Conservation (phyloP, 139 green algal species). For the Nannochloris sp. region DNA sequence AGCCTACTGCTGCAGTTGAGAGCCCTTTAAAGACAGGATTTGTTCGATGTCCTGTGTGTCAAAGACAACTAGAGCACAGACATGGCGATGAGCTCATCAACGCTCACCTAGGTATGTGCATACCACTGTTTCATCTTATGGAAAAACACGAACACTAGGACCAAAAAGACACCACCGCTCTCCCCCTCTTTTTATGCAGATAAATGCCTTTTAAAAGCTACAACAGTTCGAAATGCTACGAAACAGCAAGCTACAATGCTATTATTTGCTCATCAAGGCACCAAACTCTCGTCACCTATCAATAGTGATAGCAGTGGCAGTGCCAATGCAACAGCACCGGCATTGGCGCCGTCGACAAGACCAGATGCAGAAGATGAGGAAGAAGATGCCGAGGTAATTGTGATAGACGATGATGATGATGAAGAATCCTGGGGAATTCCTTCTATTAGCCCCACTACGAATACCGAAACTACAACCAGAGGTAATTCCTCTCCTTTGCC, state of each 20-base stretch:
- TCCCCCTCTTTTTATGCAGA: background rate
- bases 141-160: too few relatives aligned
- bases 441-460: background rate
- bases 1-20: too few relatives aligned
- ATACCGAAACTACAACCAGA: background rate
- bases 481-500: background rate
- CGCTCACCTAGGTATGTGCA: slow-evolving; percentile 9
- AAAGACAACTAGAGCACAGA: background rate
- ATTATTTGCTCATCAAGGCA: background rate
- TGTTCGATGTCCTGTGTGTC: slow-evolving; percentile 16
- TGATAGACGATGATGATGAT: background rate
- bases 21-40: background rate
- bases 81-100: slow-evolving; percentile 4
- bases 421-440: too few relatives aligned
- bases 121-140: background rate
- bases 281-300: too few relatives aligned
- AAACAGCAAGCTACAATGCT: slow-evolving; percentile 17
- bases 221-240: background rate
- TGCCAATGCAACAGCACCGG: background rate
- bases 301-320: background rate
- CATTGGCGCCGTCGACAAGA: background rate
- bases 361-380: background rate
- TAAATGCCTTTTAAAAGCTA: slow-evolving; percentile 15
- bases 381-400: background rate
- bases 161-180: background rate